Evolutionary conservation across 75 land plant species (phyloP).

Genomic region (Pinus albicaulis): DNA sequence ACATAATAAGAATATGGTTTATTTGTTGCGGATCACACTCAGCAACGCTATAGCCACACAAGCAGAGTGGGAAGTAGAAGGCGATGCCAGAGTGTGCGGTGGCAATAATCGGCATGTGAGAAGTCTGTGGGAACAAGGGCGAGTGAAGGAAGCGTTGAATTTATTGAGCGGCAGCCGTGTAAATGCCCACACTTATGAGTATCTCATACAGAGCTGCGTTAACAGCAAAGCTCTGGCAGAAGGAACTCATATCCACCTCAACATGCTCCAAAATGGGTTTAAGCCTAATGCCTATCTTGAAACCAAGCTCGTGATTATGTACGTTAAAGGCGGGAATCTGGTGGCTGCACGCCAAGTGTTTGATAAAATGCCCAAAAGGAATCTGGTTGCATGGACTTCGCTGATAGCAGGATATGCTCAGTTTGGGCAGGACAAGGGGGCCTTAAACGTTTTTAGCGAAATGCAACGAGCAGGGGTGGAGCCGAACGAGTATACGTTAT

Average conservation of each 20-base stretch:
- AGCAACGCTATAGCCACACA: too few relatives aligned
- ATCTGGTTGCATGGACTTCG: conserved; percentile 52
- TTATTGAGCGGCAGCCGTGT: neutral
- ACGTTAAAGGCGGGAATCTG: conserved; percentile 18
- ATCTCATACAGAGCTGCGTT: neutral
- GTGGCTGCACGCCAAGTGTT: conserved; percentile 31
- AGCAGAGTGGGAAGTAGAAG: too few relatives aligned
- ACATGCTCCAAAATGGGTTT: conserved; percentile 8
- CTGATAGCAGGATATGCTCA: conserved; percentile 37
- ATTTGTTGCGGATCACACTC: too few relatives aligned
- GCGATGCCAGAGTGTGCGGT: too few relatives aligned
- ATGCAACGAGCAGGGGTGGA: conserved; percentile 26
- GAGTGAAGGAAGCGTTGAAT: neutral
- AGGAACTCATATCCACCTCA: neutral
- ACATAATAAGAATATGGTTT: too few relatives aligned
- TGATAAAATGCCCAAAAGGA: conserved; percentile 32
- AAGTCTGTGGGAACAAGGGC: neutral
- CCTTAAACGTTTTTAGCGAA: conserved; percentile 24
- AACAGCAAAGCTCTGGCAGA: neutral
- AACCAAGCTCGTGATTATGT: conserved; percentile 32
- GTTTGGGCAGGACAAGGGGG: conserved; percentile 20
- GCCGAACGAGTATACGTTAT: conserved; percentile 29
- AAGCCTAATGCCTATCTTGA: neutral
- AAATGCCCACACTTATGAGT: neutral
- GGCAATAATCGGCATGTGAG: neutral